Percentiles rank a stretch among this genome's conserved stretches.
Conservation (phyloP, 441 rosid species). For the Gossypium davidsonii region DNA sequence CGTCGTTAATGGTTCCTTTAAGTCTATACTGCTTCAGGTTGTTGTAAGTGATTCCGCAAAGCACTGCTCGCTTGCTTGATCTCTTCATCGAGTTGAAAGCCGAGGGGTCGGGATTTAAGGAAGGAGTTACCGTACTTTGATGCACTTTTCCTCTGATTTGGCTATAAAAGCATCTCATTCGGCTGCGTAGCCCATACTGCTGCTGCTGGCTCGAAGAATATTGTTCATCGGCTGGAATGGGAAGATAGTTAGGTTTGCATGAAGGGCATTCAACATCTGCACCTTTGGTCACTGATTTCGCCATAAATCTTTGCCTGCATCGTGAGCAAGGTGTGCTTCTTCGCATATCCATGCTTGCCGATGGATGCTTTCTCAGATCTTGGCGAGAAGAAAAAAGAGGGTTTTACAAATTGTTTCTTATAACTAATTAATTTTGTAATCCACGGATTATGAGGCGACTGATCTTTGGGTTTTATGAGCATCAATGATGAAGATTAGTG, state of each 20-base stretch:
- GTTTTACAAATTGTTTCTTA: not conserved
- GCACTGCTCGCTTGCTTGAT: constrained; percentile 9
- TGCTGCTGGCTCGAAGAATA: not conserved
- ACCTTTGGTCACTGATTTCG: not conserved
- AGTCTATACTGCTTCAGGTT: constrained; percentile 29
- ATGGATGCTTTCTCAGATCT: not conserved
- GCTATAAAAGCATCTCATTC: not conserved
- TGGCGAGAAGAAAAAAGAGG: not conserved
- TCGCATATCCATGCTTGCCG: not conserved
- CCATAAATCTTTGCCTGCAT: not conserved
- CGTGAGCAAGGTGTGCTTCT: not conserved
- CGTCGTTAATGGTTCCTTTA: constrained; percentile 42
- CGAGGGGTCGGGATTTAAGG: not conserved
- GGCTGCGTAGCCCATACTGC: not conserved
- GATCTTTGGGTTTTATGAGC: not conserved
- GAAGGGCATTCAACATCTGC: not conserved
- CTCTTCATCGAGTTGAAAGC: not conserved
- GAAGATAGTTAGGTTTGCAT: not conserved
- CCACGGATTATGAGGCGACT: not conserved
- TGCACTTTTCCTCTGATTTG: not conserved
- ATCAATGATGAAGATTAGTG: not conserved
- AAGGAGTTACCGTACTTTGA: not conserved
- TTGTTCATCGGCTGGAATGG: not conserved
- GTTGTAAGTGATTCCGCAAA: constrained; percentile 30
- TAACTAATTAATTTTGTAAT: not conserved